phyloP scores from a whole-genome alignment of 352 stramenopile genomes.

The Globisporangium nagaii region DNA sequence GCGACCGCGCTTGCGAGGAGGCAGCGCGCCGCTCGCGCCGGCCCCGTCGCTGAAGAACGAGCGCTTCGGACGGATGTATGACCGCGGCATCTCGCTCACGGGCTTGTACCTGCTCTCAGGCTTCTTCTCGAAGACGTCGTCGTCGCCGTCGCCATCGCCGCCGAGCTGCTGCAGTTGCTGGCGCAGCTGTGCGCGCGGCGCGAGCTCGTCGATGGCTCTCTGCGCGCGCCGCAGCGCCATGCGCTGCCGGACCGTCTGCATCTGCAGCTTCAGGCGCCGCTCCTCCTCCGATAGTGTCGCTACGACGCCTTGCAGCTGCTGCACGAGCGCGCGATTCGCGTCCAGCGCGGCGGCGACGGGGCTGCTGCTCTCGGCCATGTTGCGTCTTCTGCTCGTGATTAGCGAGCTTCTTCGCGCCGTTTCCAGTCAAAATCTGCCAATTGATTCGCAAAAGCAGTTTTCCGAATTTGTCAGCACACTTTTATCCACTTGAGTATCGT shows the following conservation, averaged over 20 bases:
- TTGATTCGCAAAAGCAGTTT: too few relatives aligned
- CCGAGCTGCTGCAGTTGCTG: constrained; percentile 11
- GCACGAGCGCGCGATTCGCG: constrained; percentile 37
- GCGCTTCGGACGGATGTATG: constrained; percentile 44
- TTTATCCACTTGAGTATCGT: too few relatives aligned
- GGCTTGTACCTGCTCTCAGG: constrained; percentile 27
- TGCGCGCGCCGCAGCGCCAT: constrained; percentile 46
- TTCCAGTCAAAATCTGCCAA: too few relatives aligned
- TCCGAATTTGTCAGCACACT: too few relatives aligned
- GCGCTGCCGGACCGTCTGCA: constrained; percentile 40
- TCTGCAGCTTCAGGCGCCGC: constrained; percentile 23
- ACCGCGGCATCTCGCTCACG: constrained; percentile 31
- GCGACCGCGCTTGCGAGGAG: constrained; percentile 17
- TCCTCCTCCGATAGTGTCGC: constrained; percentile 32
- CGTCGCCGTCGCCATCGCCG: not conserved
- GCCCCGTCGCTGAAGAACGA: constrained; percentile 64
- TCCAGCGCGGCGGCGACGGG: constrained; percentile 20
- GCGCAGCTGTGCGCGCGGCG: not conserved
- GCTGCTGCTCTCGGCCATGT: not conserved
- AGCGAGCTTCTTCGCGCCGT: too few relatives aligned
- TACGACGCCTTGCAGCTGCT: constrained; percentile 29
- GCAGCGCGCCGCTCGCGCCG: constrained; percentile 1
- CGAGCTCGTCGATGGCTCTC: constrained; percentile 29
- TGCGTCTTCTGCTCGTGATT: too few relatives aligned
- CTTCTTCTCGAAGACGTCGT: constrained; percentile 21